Conservation (phyloP, 371 early-diverging fungal species). For the Dinochytrium kinnereticum region DNA sequence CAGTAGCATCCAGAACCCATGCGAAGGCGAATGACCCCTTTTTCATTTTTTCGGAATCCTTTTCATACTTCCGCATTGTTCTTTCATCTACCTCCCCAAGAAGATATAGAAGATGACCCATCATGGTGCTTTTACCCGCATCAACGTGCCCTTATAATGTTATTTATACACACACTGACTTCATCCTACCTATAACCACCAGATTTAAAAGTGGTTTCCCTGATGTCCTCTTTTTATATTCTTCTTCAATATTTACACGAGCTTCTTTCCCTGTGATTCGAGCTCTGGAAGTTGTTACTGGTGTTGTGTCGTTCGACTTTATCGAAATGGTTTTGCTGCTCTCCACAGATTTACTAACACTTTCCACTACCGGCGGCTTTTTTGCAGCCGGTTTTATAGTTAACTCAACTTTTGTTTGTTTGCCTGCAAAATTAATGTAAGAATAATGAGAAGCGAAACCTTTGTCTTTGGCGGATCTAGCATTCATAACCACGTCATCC, state of each 20-base stretch:
- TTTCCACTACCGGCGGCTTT: conserved; percentile 1
- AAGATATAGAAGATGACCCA: conserved; percentile 94
- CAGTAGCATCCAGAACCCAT: conserved; percentile 95
- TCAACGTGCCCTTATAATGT: conserved; percentile 91
- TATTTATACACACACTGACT: neutral
- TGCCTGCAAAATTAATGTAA: conserved; percentile 11
- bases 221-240: conserved; percentile 67
- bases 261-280: neutral
- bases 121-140: conserved; percentile 96
- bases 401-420: neutral
- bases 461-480: conserved; percentile 61
- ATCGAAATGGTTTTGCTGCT: neutral
- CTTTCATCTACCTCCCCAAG: conserved; percentile 90
- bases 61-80: conserved; percentile 88
- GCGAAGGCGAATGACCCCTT: conserved; percentile 94
- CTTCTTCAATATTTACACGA: conserved; percentile 33
- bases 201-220: conserved; percentile 79
- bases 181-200: conserved; percentile 76
- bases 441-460: conserved; percentile 6
- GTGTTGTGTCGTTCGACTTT: conserved; percentile 10
- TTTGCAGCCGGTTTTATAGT: neutral
- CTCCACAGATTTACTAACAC: conserved; percentile 21
- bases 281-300: too few relatives aligned
- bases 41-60: conserved; percentile 91
- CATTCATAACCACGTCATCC: conserved; percentile 70